A percentile compares a stretch with the other conserved stretches of the same genome.
These are phyloP conservation scores for Pseudoscleropodium purum DNA, from an alignment of 225 moss, liverwort and hornwort genomes.

Conservation along the genomic window DNA sequence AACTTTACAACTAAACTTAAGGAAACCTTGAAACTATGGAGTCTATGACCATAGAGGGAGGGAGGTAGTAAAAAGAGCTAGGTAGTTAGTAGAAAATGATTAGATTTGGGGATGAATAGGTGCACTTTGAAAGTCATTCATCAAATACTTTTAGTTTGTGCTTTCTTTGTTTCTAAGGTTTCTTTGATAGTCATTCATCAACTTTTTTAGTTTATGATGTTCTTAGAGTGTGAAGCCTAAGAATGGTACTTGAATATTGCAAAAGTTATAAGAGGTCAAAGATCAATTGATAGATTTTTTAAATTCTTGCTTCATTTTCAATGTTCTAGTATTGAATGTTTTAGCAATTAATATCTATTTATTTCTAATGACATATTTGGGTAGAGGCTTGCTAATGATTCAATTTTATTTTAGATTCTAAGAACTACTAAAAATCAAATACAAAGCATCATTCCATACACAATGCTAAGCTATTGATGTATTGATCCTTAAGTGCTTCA, in stretches of 20 bases:
- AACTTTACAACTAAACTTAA: too few species aligned
- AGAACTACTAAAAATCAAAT: not conserved
- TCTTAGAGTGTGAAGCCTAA: not conserved
- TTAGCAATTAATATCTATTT: not conserved
- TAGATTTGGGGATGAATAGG: not conserved
- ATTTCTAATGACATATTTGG: not conserved
- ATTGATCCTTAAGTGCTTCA: rapidly evolving
- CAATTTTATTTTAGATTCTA: not conserved
- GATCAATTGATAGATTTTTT: not conserved
- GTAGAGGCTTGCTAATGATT: not conserved
- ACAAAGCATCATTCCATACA: too few species aligned
- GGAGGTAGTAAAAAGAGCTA: too few species aligned
- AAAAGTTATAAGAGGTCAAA: not conserved
- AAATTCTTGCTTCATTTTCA: not conserved
- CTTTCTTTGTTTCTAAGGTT: not conserved
- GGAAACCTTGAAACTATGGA: not conserved
- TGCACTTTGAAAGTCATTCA: not conserved
- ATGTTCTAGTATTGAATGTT: not conserved
- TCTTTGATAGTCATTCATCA: not conserved
- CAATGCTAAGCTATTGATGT: not conserved
- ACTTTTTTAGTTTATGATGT: not conserved
- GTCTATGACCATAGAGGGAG: too few species aligned
- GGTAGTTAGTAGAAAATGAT: not conserved
- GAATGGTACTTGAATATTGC: not conserved
- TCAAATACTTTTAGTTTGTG: not conserved